phyloP scores from a whole-genome alignment of 2,329 filamentous ascomycete species.

The Gliomastix tumulicola region DNA sequence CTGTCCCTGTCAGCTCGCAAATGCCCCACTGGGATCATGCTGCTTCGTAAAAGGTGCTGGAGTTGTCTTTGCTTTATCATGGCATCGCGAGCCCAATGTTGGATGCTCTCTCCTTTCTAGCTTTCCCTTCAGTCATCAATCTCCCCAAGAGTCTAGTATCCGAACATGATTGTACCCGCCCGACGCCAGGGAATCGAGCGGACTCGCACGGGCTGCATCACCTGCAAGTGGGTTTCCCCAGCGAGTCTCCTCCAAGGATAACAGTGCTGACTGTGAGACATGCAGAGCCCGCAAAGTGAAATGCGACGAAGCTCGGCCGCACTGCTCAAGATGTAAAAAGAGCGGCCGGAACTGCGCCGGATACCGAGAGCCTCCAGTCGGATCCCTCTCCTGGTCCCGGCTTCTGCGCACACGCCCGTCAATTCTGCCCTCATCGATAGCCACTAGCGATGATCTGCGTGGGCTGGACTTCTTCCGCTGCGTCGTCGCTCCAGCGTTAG shows the following conservation, averaged over 20 bases:
- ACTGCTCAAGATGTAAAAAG: constrained; percentile 41
- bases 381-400: constrained; percentile 23
- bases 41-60: no score
- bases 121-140: no score
- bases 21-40: no score
- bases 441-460: constrained; percentile 15
- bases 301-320: constrained; percentile 47
- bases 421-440: no score
- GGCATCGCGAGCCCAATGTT: no score
- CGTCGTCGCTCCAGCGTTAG: constrained; percentile 24
- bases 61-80: no score
- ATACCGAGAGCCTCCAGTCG: constrained; percentile 29
- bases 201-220: constrained; percentile 40
- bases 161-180: no score
- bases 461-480: constrained; percentile 28
- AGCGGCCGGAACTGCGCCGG: constrained; percentile 49
- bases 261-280: not conserved
- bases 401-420: constrained; percentile 18
- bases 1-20: no score
- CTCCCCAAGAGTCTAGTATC: no score
- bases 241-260: not conserved
- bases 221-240: constrained; percentile 40
- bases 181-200: constrained; percentile 20
- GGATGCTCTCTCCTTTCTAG: no score
- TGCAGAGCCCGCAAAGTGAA: constrained; percentile 47